Conservation (phyloP, 169 alveolate genomes). For the Plasmodium reichenowi region DNA sequence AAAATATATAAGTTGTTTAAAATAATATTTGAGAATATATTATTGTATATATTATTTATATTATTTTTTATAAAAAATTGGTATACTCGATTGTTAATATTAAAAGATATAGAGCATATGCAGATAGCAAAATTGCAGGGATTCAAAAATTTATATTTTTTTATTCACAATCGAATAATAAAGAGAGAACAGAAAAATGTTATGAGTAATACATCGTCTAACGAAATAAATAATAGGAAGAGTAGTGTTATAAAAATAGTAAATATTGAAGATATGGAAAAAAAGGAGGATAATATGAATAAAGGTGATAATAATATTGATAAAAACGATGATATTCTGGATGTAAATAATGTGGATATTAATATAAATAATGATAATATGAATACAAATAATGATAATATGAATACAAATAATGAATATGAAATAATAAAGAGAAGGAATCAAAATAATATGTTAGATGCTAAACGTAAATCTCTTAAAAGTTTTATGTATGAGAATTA, state of each 20-base stretch:
- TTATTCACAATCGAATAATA: constrained; percentile 54
- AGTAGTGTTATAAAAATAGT: neutral
- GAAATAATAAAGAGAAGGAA: neutral
- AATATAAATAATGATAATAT: too few relatives aligned
- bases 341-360: neutral
- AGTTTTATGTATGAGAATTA: constrained; percentile 39
- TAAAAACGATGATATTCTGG: neutral
- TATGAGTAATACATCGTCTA: neutral
- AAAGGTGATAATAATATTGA: neutral
- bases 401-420: too few relatives aligned
- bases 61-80: constrained; percentile 65
- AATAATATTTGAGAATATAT: neutral
- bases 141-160: constrained; percentile 59
- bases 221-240: neutral
- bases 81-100: constrained; percentile 46
- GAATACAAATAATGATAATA: too few relatives aligned
- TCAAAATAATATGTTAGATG: neutral
- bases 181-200: neutral
- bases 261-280: neutral
- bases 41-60: constrained; percentile 29
- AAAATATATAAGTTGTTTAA: constrained; percentile 5
- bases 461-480: neutral
- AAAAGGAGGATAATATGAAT: neutral
- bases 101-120: constrained; percentile 73
- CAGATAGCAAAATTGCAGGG: constrained; percentile 66